phyloP scores from a whole-genome alignment of 768 basidiomycete species.

The Rhizopogon vinicolor region DNA sequence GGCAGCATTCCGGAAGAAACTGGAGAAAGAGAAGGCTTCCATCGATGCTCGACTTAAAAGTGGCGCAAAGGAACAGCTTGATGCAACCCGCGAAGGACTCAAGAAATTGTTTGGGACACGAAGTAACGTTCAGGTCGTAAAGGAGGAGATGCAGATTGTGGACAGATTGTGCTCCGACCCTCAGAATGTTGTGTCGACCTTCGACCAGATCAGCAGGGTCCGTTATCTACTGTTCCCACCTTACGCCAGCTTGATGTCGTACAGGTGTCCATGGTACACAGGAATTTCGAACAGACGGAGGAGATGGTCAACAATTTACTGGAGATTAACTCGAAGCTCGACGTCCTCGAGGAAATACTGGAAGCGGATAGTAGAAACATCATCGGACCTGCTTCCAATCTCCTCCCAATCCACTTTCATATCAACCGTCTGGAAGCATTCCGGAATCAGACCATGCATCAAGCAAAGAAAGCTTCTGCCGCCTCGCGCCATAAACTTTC shows the following conservation, averaged over 20 bases:
- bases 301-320: constrained; percentile 93
- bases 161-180: constrained; percentile 77
- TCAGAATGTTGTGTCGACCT: constrained; percentile 72
- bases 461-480: constrained; percentile 79
- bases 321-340: constrained; percentile 86
- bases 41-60: constrained; percentile 87
- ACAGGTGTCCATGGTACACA: constrained; percentile 92
- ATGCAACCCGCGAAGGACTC: constrained; percentile 84
- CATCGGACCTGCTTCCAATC: constrained; percentile 82
- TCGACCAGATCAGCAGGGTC: constrained; percentile 94
- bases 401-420: constrained; percentile 87
- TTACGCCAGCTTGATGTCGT: not conserved
- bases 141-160: constrained; percentile 81
- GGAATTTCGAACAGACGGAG: constrained; percentile 92
- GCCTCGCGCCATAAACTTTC: constrained; percentile 63
- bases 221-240: constrained; percentile 20
- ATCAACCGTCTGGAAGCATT: constrained; percentile 91
- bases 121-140: constrained; percentile 72
- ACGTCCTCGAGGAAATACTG: constrained; percentile 74
- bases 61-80: constrained; percentile 90
- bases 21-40: constrained; percentile 94
- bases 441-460: constrained; percentile 91
- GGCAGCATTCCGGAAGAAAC: constrained; percentile 83
- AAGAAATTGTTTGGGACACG: constrained; percentile 75
- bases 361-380: constrained; percentile 69